phyloP scores from a whole-genome alignment of 2,329 filamentous ascomycete species.

The Trichoderma guizhouense region DNA sequence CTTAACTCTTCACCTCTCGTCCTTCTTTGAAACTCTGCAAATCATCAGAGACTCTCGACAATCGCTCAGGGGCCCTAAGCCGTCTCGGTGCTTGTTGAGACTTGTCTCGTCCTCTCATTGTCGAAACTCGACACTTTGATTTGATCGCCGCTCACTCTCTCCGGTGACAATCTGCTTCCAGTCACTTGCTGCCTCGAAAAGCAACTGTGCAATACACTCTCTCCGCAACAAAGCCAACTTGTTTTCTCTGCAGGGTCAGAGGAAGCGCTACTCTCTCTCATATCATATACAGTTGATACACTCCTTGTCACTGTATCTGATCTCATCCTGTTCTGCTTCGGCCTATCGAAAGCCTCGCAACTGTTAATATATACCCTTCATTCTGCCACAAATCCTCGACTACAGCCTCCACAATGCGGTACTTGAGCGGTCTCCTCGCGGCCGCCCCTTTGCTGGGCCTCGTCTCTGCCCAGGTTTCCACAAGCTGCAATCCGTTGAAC shows the following conservation, averaged over 20 bases:
- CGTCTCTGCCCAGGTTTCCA: slow-evolving; percentile 68
- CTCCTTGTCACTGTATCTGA: not conserved
- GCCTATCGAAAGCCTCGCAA: not conserved
- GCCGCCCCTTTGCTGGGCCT: slow-evolving; percentile 43
- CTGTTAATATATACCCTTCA: not conserved
- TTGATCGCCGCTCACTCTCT: slow-evolving; percentile 14
- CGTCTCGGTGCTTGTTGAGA: slow-evolving; percentile 12
- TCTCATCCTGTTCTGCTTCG: not conserved
- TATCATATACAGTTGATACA: not conserved
- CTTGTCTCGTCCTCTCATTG: slow-evolving; percentile 19
- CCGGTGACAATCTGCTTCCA: not conserved
- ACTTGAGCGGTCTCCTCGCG: slow-evolving; percentile 27
- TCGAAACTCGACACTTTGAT: not conserved
- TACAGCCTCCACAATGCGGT: slow-evolving; percentile 10
- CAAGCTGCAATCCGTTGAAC: slow-evolving; percentile 74
- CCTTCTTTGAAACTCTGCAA: slow-evolving; percentile 9
- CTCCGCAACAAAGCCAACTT: not conserved
- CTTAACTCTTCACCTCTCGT: not conserved
- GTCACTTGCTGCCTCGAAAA: not conserved
- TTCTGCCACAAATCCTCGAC: not conserved
- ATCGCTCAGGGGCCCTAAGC: slow-evolving; percentile 10
- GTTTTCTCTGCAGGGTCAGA: slow-evolving; percentile 18
- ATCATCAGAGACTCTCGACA: slow-evolving; percentile 9
- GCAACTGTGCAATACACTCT: not conserved
- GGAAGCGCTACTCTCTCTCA: not conserved